A percentile compares a stretch with the other conserved stretches of the same genome.
Evolutionary conservation across 768 basidiomycete genomes (phyloP).

Genomic region (Rhizopogon rudus): DNA sequence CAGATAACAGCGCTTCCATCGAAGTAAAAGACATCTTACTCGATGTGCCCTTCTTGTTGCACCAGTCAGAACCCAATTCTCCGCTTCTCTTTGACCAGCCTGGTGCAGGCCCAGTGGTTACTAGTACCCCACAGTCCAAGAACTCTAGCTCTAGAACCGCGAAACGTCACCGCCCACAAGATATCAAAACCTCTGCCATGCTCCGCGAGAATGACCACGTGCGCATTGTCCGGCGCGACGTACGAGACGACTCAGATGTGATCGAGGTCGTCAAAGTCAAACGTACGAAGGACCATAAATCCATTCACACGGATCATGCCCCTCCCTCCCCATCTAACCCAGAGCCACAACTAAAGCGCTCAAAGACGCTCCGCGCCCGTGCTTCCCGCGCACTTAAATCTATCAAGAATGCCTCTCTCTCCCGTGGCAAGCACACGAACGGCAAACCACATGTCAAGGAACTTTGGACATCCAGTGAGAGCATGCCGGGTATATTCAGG

Average conservation of each 20-base stretch:
- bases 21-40: slow-evolving; percentile 26
- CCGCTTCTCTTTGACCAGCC: slow-evolving; percentile 6
- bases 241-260: slow-evolving; percentile 47
- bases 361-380: slow-evolving; percentile 40
- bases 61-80: slow-evolving; percentile 8
- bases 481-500: slow-evolving; percentile 20
- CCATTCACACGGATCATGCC: background rate
- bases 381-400: slow-evolving; percentile 44
- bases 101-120: slow-evolving; percentile 3
- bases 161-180: slow-evolving; percentile 26
- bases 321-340: slow-evolving; percentile 8
- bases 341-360: slow-evolving; percentile 23
- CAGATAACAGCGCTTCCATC: slow-evolving; percentile 10
- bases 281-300: slow-evolving; percentile 24
- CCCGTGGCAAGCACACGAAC: slow-evolving; percentile 24
- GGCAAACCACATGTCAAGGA: slow-evolving; percentile 37
- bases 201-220: slow-evolving; percentile 15
- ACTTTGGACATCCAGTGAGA: slow-evolving; percentile 26
- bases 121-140: background rate
- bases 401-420: slow-evolving; percentile 33
- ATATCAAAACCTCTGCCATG: slow-evolving; percentile 14
- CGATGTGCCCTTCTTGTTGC: slow-evolving; percentile 25
- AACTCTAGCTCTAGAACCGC: slow-evolving; percentile 17
- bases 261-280: slow-evolving; percentile 58
- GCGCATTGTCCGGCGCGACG: slow-evolving; percentile 18